Percentiles rank a stretch among this genome's conserved stretches.
phyloP scores from a whole-genome alignment of 306 rosid species.

The Rosa chinensis region DNA sequence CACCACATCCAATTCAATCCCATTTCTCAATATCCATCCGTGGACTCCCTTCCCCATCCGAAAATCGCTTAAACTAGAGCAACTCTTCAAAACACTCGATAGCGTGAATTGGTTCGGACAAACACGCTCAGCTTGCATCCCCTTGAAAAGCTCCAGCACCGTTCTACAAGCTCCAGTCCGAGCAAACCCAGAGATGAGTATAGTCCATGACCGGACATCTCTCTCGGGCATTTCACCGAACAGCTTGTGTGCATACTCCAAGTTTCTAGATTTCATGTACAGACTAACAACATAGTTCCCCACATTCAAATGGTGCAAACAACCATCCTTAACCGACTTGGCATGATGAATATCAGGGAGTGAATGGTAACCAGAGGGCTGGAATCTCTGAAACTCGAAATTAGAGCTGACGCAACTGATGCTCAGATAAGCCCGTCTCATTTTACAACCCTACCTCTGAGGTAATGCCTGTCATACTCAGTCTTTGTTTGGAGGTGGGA shows the following conservation, averaged over 20 bases:
- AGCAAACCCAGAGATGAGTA: slow-evolving; percentile 72
- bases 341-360: slow-evolving; percentile 49
- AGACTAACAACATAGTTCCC: slow-evolving; percentile 44
- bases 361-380: slow-evolving; percentile 32
- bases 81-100: slow-evolving; percentile 63
- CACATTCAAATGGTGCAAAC: slow-evolving; percentile 34
- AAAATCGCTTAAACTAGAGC: slow-evolving; percentile 48
- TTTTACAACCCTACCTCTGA: slow-evolving; percentile 6
- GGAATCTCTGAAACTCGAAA: slow-evolving; percentile 21
- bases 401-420: slow-evolving; percentile 10
- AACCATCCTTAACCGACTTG: slow-evolving; percentile 50
- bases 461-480: no score
- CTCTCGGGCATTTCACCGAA: slow-evolving; percentile 65
- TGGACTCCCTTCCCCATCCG: slow-evolving; percentile 62
- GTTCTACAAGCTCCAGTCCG: slow-evolving; percentile 38
- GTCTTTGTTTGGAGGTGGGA: background rate
- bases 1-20: slow-evolving; percentile 63
- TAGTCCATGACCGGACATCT: slow-evolving; percentile 65
- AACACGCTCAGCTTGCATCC: slow-evolving; percentile 61
- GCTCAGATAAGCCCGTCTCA: slow-evolving; percentile 38
- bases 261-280: slow-evolving; percentile 44
- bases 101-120: slow-evolving; percentile 67
- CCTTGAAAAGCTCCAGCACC: slow-evolving; percentile 56
- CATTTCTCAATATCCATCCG: slow-evolving; percentile 72
- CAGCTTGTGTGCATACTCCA: slow-evolving; percentile 53